These are phyloP conservation scores for Podaxis mareebaensis DNA, from an alignment of 768 basidiomycete species.

Conservation along the genomic window DNA sequence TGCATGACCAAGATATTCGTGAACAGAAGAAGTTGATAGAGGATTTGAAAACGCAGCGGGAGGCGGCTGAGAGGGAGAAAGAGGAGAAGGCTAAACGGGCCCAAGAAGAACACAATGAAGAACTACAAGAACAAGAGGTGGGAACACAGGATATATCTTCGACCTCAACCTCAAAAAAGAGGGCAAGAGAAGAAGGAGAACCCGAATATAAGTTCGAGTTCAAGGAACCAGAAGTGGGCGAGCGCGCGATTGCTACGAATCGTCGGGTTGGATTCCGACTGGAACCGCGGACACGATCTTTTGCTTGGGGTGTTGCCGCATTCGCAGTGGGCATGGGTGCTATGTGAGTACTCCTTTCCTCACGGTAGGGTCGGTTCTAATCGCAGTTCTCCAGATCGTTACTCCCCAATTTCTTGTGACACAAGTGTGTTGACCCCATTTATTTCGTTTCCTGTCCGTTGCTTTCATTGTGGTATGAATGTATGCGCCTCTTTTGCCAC, in stretches of 20 bases:
- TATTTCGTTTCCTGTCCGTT: constrained; percentile 17
- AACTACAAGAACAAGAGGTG: constrained; percentile 27
- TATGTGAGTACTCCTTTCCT: constrained; percentile 53
- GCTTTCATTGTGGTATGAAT: constrained; percentile 9
- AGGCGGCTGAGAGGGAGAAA: constrained; percentile 23
- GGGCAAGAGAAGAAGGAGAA: constrained; percentile 56
- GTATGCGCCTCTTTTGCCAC: background rate
- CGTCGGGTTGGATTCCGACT: constrained; percentile 58
- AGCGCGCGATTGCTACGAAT: constrained; percentile 58
- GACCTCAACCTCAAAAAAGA: constrained; percentile 36
- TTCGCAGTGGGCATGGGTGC: constrained; percentile 85
- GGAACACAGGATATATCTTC: constrained; percentile 38
- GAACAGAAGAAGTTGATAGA: constrained; percentile 81
- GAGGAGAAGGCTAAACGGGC: background rate
- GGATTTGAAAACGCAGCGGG: constrained; percentile 66
- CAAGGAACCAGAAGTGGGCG: constrained; percentile 65
- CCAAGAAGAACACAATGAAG: constrained; percentile 24
- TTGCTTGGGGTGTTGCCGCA: constrained; percentile 82
- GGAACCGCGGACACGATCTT: constrained; percentile 69
- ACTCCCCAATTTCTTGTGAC: constrained; percentile 63
- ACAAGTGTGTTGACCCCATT: constrained; percentile 13
- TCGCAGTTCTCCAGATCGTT: constrained; percentile 41
- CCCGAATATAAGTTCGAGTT: constrained; percentile 58
- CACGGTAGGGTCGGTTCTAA: background rate
- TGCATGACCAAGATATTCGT: constrained; percentile 68